Conservation (phyloP, 139 green algal genomes). For the Chlamydomonas schloesseri region DNA sequence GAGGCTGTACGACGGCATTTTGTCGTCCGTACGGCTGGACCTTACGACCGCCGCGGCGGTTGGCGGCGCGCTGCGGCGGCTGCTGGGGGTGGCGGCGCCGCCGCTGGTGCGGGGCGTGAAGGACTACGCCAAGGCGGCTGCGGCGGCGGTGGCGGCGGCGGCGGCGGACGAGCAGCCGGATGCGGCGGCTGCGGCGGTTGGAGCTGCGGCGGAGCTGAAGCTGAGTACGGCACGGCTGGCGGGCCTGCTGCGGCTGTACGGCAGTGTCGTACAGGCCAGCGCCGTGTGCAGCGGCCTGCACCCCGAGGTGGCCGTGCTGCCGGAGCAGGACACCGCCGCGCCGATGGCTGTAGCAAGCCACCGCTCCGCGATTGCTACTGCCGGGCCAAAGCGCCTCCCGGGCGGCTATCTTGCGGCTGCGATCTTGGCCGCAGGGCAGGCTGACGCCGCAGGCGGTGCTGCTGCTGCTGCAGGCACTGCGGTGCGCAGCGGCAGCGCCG, state of each 20-base stretch:
- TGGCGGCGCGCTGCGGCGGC: not conserved
- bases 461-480: not conserved
- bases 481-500: too few species aligned
- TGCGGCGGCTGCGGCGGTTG: not conserved
- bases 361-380: not conserved
- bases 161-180: not conserved
- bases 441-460: not conserved
- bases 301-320: not conserved
- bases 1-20: constrained; percentile 5
- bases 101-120: not conserved
- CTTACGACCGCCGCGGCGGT: constrained; percentile 1
- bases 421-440: not conserved
- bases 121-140: not conserved
- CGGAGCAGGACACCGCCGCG: not conserved
- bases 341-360: too few species aligned
- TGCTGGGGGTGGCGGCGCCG: not conserved
- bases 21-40: constrained; percentile 3
- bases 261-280: not conserved
- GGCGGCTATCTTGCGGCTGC: constrained; percentile 12
- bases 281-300: constrained; percentile 5
- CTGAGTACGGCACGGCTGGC: not conserved
- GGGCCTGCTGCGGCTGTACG: constrained; percentile 17
- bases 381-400: not conserved
- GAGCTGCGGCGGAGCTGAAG: not conserved
- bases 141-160: not conserved